Evolutionary conservation across 495 filamentous ascomycete genomes (phyloP).

Genomic region (Annulohypoxylon nitens): DNA sequence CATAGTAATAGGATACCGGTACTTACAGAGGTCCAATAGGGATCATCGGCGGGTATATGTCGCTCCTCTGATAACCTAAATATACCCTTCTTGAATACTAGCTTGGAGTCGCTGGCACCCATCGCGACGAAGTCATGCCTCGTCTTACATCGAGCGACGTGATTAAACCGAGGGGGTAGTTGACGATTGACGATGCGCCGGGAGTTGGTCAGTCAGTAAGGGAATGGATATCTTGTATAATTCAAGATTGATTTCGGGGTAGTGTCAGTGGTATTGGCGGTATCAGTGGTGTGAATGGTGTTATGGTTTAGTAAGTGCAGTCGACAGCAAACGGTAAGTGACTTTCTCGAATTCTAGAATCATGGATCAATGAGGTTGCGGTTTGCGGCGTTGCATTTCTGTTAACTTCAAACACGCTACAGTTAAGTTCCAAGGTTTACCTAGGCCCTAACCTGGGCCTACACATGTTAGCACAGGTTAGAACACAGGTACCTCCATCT

Average conservation of each 20-base stretch:
- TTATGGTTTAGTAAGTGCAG: background rate
- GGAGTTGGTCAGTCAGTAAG: background rate
- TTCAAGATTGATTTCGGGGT: too few species aligned
- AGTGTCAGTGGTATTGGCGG: too few species aligned
- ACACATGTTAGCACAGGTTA: background rate
- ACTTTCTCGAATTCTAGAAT: constrained; percentile 16
- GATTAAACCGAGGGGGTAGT: constrained; percentile 1
- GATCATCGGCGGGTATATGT: constrained; percentile 87
- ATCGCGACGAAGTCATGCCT: constrained; percentile 64
- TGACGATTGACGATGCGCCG: constrained; percentile 3
- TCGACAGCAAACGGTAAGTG: background rate
- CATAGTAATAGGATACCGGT: constrained; percentile 4
- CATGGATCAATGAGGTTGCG: constrained; percentile 4
- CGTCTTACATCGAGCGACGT: constrained; percentile 46
- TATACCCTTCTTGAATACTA: constrained; percentile 99
- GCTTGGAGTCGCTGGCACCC: constrained; percentile 99
- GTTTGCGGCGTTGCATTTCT: constrained; percentile 11
- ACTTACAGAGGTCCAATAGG: constrained; percentile 92
- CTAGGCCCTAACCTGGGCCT: background rate
- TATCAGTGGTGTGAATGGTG: background rate
- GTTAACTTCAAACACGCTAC: constrained; percentile 25
- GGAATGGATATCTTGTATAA: too few species aligned
- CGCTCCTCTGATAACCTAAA: constrained; percentile 94
- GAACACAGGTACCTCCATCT: background rate
- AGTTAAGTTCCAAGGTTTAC: background rate